Evolutionary conservation across 495 filamentous ascomycete genomes (phyloP).

Genomic region (Lindgomyces ingoldianus): DNA sequence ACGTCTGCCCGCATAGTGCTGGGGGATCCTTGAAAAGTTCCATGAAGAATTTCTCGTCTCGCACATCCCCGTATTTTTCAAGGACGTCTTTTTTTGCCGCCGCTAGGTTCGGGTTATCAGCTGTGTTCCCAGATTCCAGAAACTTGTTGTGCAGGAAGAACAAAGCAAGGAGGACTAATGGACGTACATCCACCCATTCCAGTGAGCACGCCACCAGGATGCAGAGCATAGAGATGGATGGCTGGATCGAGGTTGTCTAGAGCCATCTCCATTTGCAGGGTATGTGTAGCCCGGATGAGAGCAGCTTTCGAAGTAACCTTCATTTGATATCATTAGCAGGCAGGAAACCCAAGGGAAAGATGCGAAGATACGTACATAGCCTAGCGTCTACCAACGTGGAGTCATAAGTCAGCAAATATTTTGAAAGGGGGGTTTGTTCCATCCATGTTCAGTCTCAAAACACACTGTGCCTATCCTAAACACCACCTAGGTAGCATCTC

Average conservation of each 20-base stretch:
- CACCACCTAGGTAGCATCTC: too few species aligned
- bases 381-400: too few species aligned
- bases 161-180: neutral
- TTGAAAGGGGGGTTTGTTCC: too few species aligned
- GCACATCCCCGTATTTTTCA: conserved; percentile 21
- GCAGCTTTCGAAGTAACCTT: conserved; percentile 18
- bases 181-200: conserved; percentile 20
- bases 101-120: neutral
- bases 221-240: conserved; percentile 20
- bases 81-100: conserved; percentile 16
- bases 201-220: conserved; percentile 26
- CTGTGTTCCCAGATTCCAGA: neutral
- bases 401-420: too few species aligned
- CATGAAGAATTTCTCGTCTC: conserved; percentile 23
- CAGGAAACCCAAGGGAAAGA: neutral
- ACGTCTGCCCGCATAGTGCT: conserved; percentile 24
- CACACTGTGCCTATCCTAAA: too few species aligned
- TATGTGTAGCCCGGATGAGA: conserved; percentile 21
- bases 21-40: conserved; percentile 25
- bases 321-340: neutral
- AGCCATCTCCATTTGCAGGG: conserved; percentile 20
- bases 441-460: too few species aligned
- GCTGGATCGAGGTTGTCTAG: conserved; percentile 19
- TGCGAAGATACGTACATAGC: conserved; percentile 9
- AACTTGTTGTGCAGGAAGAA: neutral